Base-by-base conservation (phyloP, 2,329 filamentous ascomycete genomes). In the Didymellaceae sp. region DNA sequence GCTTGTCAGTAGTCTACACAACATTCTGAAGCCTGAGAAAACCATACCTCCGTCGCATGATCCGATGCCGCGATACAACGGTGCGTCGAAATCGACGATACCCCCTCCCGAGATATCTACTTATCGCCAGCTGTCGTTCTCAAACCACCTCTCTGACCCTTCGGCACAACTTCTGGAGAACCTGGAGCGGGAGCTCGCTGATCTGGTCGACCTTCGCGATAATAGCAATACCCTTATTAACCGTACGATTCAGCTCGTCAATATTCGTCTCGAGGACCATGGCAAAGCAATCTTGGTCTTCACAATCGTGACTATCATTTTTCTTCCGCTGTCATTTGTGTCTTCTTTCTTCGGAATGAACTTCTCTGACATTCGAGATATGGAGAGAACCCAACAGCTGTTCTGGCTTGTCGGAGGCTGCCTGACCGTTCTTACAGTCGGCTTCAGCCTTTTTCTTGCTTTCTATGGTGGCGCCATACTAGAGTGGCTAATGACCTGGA, bases 261-360 rank as follows among this genome's bases (percentile, higher is more conserved):
- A 77, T 48, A 76, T 78, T 37, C 69, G 75, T 2, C 66, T 77
- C 3, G 75, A 77, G 62, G 75, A 77, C 45, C 73, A 77, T 41
- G 74, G 75, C 5, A 75, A 76, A 60, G 74, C 74, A 0, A 77
- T 77, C 31, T 52, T 77, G 1, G 71, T 77, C 14, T 77, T 77
- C 54, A 77, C 74, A 5, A 73, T 77, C 25, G 73, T 77, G 24
- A 77, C 75, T 0, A 72, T 76, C 43, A 65, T 77, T 31, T 77
- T 77, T 35, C 66, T 78, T 8, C 75, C 75, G 1, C 59, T 77
- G 6, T 76, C 73, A 8, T 78, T 77, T 57, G 66, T 77, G 9
- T 70, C 72, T 1, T 72, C 66, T 9, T 77, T 76, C 58, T 76
- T 77, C 41, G 75, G 75, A 14, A 76, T 77, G 74, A 77, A 77